These are phyloP conservation scores for Cyclospora cayetanensis DNA, from an alignment of 169 alveolate genomes.

Conservation along the genomic window DNA sequence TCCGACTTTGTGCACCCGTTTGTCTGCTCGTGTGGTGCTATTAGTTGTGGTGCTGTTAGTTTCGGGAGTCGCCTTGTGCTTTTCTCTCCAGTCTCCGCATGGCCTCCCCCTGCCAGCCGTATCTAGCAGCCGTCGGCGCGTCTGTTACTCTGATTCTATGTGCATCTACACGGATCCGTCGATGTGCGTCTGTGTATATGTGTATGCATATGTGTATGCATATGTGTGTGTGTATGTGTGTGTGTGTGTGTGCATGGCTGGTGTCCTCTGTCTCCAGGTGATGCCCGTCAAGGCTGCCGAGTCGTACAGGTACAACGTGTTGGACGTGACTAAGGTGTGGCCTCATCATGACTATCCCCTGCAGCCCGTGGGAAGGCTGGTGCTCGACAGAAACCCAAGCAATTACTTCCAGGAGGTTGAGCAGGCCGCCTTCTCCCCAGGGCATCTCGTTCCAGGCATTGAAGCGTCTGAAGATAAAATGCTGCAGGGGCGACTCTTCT, in stretches of 20 bases:
- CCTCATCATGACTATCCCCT: conserved; percentile 87
- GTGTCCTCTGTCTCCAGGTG: conserved; percentile 1
- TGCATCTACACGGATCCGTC: not conserved
- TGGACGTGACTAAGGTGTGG: conserved; percentile 89
- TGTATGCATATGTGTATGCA: not conserved
- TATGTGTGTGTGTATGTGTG: not conserved
- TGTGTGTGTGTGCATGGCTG: not conserved
- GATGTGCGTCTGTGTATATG: not conserved
- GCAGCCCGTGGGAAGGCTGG: conserved; percentile 82
- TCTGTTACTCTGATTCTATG: not conserved
- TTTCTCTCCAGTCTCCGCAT: not conserved
- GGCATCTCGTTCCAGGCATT: conserved; percentile 86
- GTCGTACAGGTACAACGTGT: conserved; percentile 81
- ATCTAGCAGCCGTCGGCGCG: not conserved
- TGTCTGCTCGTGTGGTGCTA: not conserved
- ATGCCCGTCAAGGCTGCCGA: conserved; percentile 84
- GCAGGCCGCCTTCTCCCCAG: conserved; percentile 87
- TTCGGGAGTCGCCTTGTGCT: too few species aligned
- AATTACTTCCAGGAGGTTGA: conserved; percentile 86
- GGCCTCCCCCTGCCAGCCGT: not conserved
- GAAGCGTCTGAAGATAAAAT: conserved; percentile 87
- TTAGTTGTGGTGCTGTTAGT: not conserved
- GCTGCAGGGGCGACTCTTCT: conserved; percentile 88
- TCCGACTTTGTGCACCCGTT: not conserved
- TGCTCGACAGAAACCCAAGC: conserved; percentile 85